Percentiles rank a stretch among this genome's conserved stretches.
Evolutionary conservation across 257 asterid genomes (phyloP).

Genomic region (Paulownia fortunei): DNA sequence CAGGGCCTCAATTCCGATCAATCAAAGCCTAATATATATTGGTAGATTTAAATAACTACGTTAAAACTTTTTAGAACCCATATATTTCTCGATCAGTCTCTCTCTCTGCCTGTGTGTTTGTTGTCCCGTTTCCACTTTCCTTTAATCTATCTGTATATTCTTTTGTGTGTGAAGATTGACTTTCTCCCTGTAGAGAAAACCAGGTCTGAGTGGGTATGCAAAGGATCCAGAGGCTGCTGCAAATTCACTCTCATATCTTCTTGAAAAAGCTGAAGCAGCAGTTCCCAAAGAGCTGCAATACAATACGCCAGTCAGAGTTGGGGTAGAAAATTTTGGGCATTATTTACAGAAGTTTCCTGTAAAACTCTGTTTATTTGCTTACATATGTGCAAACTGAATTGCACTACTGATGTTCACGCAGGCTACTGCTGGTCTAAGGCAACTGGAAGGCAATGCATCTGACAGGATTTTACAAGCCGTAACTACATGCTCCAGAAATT

Average conservation of each 20-base stretch:
- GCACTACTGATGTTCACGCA: constrained; percentile 39
- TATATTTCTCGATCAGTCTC: neutral
- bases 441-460: constrained; percentile 74
- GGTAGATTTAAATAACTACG: constrained; percentile 10
- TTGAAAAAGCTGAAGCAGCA: constrained; percentile 69
- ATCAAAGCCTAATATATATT: constrained; percentile 19
- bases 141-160: constrained; percentile 6
- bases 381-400: constrained; percentile 19
- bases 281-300: constrained; percentile 59
- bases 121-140: neutral
- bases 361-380: constrained; percentile 14
- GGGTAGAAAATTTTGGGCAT: constrained; percentile 54
- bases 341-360: neutral
- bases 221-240: constrained; percentile 73
- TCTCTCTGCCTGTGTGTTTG: neutral
- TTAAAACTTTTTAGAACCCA: neutral
- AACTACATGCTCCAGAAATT: constrained; percentile 31
- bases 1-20: neutral
- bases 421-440: constrained; percentile 96
- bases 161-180: constrained; percentile 28
- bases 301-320: constrained; percentile 70
- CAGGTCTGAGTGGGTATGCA: constrained; percentile 76
- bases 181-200: constrained; percentile 57
- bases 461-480: constrained; percentile 87
- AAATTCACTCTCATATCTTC: constrained; percentile 58